These are phyloP conservation scores for Gossypium anomalum DNA, from an alignment of 345 rosid genomes.

Conservation along the genomic window DNA sequence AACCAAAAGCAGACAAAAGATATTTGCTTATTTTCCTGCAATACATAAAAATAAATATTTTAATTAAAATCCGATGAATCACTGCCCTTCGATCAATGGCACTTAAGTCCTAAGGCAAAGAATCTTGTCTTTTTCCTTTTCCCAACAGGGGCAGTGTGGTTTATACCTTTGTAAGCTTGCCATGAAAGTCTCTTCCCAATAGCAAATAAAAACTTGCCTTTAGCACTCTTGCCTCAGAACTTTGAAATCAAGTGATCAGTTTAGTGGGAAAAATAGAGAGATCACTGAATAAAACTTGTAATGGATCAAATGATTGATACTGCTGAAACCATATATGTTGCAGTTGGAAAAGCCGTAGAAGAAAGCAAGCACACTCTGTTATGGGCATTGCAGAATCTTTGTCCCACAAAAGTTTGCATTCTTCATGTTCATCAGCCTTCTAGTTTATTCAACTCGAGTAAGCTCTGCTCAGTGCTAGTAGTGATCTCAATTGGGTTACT, in stretches of 20 bases:
- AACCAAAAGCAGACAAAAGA: no score
- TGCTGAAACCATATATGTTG: constrained; percentile 47
- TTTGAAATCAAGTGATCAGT: not conserved
- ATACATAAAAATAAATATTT: not conserved
- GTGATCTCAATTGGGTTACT: not conserved
- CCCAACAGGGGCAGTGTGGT: not conserved
- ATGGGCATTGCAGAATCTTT: constrained; percentile 51
- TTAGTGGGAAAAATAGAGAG: not conserved
- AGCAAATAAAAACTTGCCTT: not conserved
- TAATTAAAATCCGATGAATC: not conserved
- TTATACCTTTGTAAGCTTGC: not conserved
- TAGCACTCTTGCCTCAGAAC: not conserved
- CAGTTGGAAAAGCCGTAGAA: constrained; percentile 47
- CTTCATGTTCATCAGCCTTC: constrained; percentile 35
- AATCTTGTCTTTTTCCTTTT: not conserved
- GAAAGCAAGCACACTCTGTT: constrained; percentile 44
- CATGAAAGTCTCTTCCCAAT: not conserved
- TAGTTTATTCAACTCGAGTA: constrained; percentile 4
- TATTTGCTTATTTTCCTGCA: no score
- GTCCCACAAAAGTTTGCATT: constrained; percentile 34
- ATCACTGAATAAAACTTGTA: constrained; percentile 7
- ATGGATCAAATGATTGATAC: constrained; percentile 29
- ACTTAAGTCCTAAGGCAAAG: constrained; percentile 5
- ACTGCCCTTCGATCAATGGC: not conserved
- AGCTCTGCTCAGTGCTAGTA: not conserved